Conservation (phyloP, 805 yeast genomes). For the Torulaspora quercuum region DNA sequence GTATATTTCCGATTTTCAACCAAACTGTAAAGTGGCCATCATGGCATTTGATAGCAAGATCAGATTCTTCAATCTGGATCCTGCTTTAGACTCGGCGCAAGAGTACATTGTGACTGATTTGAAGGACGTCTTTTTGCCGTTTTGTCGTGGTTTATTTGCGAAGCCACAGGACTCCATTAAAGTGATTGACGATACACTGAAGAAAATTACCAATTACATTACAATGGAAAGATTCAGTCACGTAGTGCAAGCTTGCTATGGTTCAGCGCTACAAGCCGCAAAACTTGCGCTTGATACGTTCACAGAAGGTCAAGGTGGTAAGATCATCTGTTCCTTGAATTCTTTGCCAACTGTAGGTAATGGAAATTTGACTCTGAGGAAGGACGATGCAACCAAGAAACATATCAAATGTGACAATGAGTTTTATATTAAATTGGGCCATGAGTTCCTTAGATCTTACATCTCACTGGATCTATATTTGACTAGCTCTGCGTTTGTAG, state of each 20-base stretch:
- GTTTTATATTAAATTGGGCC: slow-evolving; percentile 58
- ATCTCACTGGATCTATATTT: slow-evolving; percentile 78
- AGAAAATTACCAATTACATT: slow-evolving; percentile 42
- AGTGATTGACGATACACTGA: slow-evolving; percentile 65
- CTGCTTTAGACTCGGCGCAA: slow-evolving; percentile 53
- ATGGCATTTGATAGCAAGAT: slow-evolving; percentile 70
- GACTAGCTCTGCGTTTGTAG: slow-evolving; percentile 61
- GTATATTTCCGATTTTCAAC: slow-evolving; percentile 32
- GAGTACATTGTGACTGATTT: slow-evolving; percentile 65
- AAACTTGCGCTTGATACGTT: slow-evolving; percentile 52
- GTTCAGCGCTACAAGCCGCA: slow-evolving; percentile 74
- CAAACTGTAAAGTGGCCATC: slow-evolving; percentile 58
- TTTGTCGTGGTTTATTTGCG: slow-evolving; percentile 71
- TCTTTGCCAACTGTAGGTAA: slow-evolving; percentile 78
- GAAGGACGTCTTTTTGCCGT: slow-evolving; percentile 63
- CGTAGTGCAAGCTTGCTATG: slow-evolving; percentile 61
- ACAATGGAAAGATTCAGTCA: slow-evolving; percentile 30
- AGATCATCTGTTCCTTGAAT: slow-evolving; percentile 64
- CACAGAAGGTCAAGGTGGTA: slow-evolving; percentile 68
- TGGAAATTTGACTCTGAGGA: slow-evolving; percentile 53
- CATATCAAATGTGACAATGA: slow-evolving; percentile 57
- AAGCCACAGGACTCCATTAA: slow-evolving; percentile 65
- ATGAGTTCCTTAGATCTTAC: slow-evolving; percentile 51
- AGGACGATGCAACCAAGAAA: slow-evolving; percentile 45
- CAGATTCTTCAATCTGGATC: slow-evolving; percentile 67